A percentile compares a stretch with the other conserved stretches of the same genome.
Evolutionary conservation across 73 alveolate genomes (phyloP).

Genomic region (Paramecium primaurelia): DNA sequence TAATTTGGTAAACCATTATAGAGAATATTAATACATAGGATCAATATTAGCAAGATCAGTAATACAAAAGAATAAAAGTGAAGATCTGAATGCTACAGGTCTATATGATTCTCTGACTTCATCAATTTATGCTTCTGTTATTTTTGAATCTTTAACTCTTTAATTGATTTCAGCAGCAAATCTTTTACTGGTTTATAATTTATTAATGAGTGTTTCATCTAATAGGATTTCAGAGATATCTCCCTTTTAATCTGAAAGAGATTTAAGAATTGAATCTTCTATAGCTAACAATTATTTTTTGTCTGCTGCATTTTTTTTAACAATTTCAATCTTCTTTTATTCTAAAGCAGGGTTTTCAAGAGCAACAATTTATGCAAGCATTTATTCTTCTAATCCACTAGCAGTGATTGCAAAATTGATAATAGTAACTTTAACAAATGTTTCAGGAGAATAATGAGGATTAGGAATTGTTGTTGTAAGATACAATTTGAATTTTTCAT

Average conservation of each 20-base stretch:
- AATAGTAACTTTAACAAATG: conserved; percentile 97
- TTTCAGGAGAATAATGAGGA: conserved; percentile 99
- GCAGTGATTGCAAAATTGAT: conserved; percentile 99
- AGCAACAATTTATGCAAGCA: conserved; percentile 98
- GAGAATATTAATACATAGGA: conserved; percentile 96
- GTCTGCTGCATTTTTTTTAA: conserved; percentile 80
- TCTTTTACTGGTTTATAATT: conserved; percentile 90
- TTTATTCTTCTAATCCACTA: conserved; percentile 99
- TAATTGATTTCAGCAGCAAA: conserved; percentile 91
- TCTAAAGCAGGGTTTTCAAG: conserved; percentile 93
- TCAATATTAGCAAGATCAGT: conserved; percentile 97
- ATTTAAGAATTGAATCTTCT: conserved; percentile 96
- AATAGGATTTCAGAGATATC: conserved; percentile 89
- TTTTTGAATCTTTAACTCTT: conserved; percentile 94
- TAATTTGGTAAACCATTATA: conserved; percentile 90
- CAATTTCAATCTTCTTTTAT: conserved; percentile 69
- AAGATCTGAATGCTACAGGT: conserved; percentile 99
- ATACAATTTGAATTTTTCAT: conserved; percentile 90
- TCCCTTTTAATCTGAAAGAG: conserved; percentile 88
- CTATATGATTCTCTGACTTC: conserved; percentile 95
- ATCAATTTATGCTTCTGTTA: conserved; percentile 95
- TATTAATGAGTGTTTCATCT: conserved; percentile 90
- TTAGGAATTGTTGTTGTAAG: conserved; percentile 98
- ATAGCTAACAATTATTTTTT: conserved; percentile 86
- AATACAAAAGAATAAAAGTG: conserved; percentile 97